Percentiles rank a stretch among this genome's conserved stretches.
These are phyloP conservation scores for Ephemerocybe angulata DNA, from an alignment of 768 basidiomycete genomes.

Conservation along the genomic window DNA sequence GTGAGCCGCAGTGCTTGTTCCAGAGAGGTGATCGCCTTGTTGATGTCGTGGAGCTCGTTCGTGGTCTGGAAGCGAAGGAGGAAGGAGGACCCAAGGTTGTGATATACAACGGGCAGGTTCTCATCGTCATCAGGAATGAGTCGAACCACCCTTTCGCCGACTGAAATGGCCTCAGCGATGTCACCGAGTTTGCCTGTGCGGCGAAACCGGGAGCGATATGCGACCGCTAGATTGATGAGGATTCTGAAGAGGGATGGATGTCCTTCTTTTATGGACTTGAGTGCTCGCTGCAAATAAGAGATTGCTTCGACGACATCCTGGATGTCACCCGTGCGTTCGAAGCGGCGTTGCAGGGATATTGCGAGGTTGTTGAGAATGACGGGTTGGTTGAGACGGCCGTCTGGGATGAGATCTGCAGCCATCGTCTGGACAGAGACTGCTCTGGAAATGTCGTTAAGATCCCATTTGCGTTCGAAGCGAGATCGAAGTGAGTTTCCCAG, in stretches of 20 bases:
- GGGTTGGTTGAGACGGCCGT: not conserved
- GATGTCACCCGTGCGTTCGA: not conserved
- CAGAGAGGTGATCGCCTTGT: not conserved
- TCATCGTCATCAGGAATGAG: slow-evolving; percentile 16
- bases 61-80: not conserved
- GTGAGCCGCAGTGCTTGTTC: slow-evolving; percentile 1
- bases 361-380: not conserved
- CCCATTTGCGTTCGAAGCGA: not conserved
- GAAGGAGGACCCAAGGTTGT: slow-evolving; percentile 19
- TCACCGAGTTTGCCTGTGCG: not conserved
- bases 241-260: not conserved
- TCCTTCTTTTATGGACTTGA: not conserved
- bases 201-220: not conserved
- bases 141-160: not conserved
- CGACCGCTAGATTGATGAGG: not conserved
- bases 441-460: slow-evolving; percentile 22
- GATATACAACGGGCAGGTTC: slow-evolving; percentile 9
- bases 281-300: not conserved
- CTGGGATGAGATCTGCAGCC: slow-evolving; percentile 2
- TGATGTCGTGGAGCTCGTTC: not conserved
- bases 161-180: not conserved
- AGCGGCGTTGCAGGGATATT: not conserved
- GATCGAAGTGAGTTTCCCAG: slow-evolving; percentile 16
- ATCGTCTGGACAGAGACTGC: slow-evolving; percentile 11
- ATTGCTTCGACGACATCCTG: not conserved